Evolutionary conservation across 441 rosid genomes (phyloP), one percentile per base, ranked within the genome.

Genomic region (Kokia cookei): DNA sequence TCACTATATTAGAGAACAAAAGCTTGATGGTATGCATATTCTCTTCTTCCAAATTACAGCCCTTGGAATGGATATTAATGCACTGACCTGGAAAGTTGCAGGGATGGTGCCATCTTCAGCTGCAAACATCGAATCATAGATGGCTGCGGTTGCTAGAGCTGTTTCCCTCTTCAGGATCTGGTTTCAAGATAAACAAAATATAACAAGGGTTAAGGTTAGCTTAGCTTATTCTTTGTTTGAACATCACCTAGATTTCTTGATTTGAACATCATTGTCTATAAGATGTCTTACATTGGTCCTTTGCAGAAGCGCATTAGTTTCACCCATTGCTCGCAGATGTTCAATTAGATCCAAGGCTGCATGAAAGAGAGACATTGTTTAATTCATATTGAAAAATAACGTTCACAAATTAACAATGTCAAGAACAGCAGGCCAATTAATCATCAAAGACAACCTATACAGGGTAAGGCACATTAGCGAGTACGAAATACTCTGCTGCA

Each of bases 241-340:
- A 32, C 7, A 58, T 10, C 50, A 53, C 60, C 55, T 22, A 68
- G 9, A 13, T 45, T 43, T 42, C 6, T 58, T 14, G 0, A 15
- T 35, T 57, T 64, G 40, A 27, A 53, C 7, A 22, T 22, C 15
- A 72, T 53, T 50, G 68, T 22, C 47, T 0, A 40, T 79, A 77
- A 74, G 59, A 61, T 71, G 57, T 70, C 86, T 81, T 78, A 83
- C 99, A 65, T 85, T 84, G 85, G 80, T 88, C 77, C 98, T 91
- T 75, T 92, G 89, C 73, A 92, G 83, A 84, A 93, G 97, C 78
- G 96, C 98, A 80, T 92, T 96, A 42, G 97, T 96, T 84, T 96
- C 99, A 24, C 99, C 99, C 99, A 96, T 93, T 40, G 94, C 77
- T 63, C 97, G 97, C 58, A 96, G 89, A 84, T 96, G 98, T 74